Evolutionary conservation across 2,329 filamentous ascomycete genomes (phyloP), one percentile per base, ranked within the genome.

Genomic region (Chrysoporthe puriensis): DNA sequence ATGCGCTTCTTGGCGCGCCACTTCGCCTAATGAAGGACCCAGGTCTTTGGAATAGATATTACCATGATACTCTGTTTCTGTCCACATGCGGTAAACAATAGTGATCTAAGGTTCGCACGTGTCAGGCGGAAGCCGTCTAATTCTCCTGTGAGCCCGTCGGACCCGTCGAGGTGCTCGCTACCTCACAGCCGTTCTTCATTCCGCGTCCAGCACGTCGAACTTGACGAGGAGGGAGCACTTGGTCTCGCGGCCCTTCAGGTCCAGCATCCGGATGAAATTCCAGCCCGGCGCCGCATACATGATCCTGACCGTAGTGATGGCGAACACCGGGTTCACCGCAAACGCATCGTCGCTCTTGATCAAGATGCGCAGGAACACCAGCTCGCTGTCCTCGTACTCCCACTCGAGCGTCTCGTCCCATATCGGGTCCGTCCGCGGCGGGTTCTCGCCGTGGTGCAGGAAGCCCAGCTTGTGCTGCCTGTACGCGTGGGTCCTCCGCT

Each of bases 341-440:
- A 87, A 91, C 70, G 82, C 83, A 68, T 89, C 87, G 68, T 91
- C 89, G 71, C 85, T 88, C 81, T 91, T 91, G 77, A 91, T 82
- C 54, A 91, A 78, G 68, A 91, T 81, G 0, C 89, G 81, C 71
- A 91, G 71, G 72, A 91, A 91, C 0, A 85, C 84, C 60, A 91
- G 74, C 74, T 91, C 89, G 71, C 87, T 90, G 66, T 90, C 88
- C 6, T 89, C 86, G 72, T 86, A 91, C 69, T 89, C 86, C 89
- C 89, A 91, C 73, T 90, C 87, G 9, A 91, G 78, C 16, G 79
- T 80, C 75, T 91, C 88, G 71, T 91, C 84, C 88, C 88, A 91
- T 8, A 91, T 62, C 0, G 89, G 89, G 69, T 91, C 88, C 0
- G 82, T 89, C 0, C 82, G 75, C 0, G 84, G 83, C 2, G 88